Conservation (phyloP, 2,329 filamentous ascomycete species). For the Alternaria alternata region DNA sequence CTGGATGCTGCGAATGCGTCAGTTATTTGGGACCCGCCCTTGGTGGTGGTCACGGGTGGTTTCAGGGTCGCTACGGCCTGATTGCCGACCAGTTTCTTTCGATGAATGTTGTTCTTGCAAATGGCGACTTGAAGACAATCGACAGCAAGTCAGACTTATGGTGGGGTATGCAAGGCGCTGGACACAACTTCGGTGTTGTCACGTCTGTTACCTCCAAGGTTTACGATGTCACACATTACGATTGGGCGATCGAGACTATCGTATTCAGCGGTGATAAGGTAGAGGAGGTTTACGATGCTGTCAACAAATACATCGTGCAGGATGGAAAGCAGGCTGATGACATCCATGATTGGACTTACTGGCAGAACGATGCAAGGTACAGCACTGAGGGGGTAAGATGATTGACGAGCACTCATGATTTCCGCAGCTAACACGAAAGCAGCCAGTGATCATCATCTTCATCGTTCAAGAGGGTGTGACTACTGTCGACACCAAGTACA, state of each 20-base stretch:
- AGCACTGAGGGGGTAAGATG: conserved; percentile 1
- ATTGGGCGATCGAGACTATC: conserved; percentile 36
- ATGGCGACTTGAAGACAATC: conserved; percentile 55
- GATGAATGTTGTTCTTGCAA: conserved; percentile 61
- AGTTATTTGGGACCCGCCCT: conserved; percentile 60
- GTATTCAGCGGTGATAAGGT: conserved; percentile 56
- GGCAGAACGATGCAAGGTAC: conserved; percentile 27
- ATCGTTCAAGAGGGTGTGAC: conserved; percentile 37
- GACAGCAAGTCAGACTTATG: conserved; percentile 59
- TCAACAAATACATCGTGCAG: conserved; percentile 57
- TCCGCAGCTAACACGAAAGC: not conserved
- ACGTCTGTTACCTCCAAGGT: conserved; percentile 51
- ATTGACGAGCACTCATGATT: not conserved
- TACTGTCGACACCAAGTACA: conserved; percentile 30
- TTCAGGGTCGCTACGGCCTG: conserved; percentile 63
- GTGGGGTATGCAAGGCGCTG: conserved; percentile 57
- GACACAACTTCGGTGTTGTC: conserved; percentile 60
- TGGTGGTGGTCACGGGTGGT: conserved; percentile 66
- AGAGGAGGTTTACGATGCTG: conserved; percentile 57
- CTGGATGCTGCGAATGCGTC: conserved; percentile 59
- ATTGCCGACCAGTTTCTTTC: conserved; percentile 64
- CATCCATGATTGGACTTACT: conserved; percentile 37
- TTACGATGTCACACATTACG: conserved; percentile 42
- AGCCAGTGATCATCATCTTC: conserved; percentile 28
- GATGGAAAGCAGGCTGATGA: conserved; percentile 55